phyloP scores from a whole-genome alignment of 1,139 yeast genomes.

The Geotrichum australiense region DNA sequence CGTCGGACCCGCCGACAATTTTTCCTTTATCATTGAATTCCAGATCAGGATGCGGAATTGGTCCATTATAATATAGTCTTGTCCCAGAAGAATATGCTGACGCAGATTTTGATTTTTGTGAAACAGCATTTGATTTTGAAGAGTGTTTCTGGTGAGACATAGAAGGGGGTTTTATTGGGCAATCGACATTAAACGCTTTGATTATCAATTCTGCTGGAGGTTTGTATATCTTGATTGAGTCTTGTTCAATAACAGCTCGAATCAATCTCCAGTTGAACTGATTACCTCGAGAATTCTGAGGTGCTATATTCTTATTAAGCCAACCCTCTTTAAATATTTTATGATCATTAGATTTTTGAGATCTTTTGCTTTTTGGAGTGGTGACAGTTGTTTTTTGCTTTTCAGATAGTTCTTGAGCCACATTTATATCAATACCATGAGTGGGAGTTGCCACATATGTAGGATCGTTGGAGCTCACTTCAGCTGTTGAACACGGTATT shows the following conservation, averaged over 20 bases:
- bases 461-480: too few relatives aligned
- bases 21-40: slow-evolving; percentile 39
- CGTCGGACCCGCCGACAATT: slow-evolving; percentile 50
- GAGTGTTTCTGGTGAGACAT: background rate
- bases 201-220: slow-evolving; percentile 30
- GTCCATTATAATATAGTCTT: slow-evolving; percentile 18
- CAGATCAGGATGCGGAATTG: slow-evolving; percentile 63
- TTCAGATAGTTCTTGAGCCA: too few relatives aligned
- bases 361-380: too few relatives aligned
- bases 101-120: background rate
- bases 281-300: slow-evolving; percentile 5
- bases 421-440: too few relatives aligned
- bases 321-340: slow-evolving; percentile 14
- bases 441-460: too few relatives aligned
- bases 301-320: slow-evolving; percentile 14
- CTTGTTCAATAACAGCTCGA: slow-evolving; percentile 29
- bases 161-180: slow-evolving; percentile 9
- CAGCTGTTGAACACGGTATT: too few relatives aligned
- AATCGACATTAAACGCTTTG: slow-evolving; percentile 24
- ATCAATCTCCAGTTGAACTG: slow-evolving; percentile 28
- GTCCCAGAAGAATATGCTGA: slow-evolving; percentile 5
- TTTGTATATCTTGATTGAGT: slow-evolving; percentile 27
- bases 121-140: background rate
- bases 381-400: too few relatives aligned
- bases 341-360: slow-evolving; percentile 1